Base-by-base conservation (phyloP, 441 rosid species). In the Syzygium malaccense region DNA sequence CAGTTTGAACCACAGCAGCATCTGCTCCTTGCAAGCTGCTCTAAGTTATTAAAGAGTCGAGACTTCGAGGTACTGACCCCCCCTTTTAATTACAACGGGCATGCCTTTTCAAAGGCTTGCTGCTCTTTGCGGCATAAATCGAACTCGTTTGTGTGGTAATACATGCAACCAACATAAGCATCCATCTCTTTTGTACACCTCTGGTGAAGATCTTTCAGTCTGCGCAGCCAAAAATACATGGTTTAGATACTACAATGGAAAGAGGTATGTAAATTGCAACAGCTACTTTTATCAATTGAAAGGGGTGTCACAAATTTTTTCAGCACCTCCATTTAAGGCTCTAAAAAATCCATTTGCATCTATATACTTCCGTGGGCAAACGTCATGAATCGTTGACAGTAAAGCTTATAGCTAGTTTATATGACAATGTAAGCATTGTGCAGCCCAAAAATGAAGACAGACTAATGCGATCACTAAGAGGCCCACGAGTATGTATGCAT, bases 91-190 rank as follows among this genome's bases (percentile, higher is more conserved):
- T 95, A 94, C 90, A 96, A 88, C 8, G 99, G 99, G 84, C 99
- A 98, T 20, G 91, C 92, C 93, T 96, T 97, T 96, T 97, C 99
- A 90, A 98, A 98, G 66, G 94, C 95, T 91, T 95, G 93, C 90
- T 98, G 99, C 96, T 98, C 98, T 92, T 96, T 95, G 95, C 99
- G 97, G 89, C 99, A 97, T 85, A 96, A 92, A 89, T 98, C 99
- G 64, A 98, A 98, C 91, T 98, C 99, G 85, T 95, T 97, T 2
- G 99, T 97, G 88, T 93, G 89, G 95, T 98, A 98, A 92, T 96
- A 97, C 99, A 98, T 95, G 92, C 99, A 98, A 64, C 98, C 96
- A 33, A 94, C 99, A 86, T 97, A 96, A 15, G 88, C 96, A 88
- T 97, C 99, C 99, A 97, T 97, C 90, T 96, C 97, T 84, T 93